Percentiles rank a stretch among this genome's conserved stretches.
phyloP scores from a whole-genome alignment of 495 filamentous ascomycete genomes.

The Hypoxylon subgilvum region DNA sequence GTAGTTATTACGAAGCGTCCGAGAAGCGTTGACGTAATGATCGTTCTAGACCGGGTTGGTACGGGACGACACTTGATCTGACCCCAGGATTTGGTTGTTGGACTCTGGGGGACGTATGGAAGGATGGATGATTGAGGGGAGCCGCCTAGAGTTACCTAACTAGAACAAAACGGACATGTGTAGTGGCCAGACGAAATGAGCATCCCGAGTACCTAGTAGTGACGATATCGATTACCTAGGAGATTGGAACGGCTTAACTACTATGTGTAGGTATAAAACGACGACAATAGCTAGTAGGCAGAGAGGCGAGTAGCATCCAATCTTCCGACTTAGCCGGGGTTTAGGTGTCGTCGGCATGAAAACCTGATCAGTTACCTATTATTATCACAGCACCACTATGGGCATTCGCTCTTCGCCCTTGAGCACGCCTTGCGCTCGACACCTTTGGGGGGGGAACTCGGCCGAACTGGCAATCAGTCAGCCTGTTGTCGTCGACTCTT shows the following conservation, averaged over 20 bases:
- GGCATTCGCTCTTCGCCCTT: neutral
- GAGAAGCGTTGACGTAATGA: conserved; percentile 31
- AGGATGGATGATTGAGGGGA: conserved; percentile 1
- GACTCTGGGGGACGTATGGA: conserved; percentile 7
- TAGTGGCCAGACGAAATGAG: too few relatives aligned
- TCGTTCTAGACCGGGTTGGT: conserved; percentile 27
- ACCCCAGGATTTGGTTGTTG: conserved; percentile 21
- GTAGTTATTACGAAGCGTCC: conserved; percentile 15
- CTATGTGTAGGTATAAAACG: too few relatives aligned
- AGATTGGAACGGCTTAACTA: too few relatives aligned
- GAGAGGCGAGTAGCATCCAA: neutral
- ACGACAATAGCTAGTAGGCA: too few relatives aligned
- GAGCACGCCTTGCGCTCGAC: neutral
- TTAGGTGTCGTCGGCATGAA: neutral
- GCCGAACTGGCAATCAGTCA: conserved; percentile 12
- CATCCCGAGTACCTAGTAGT: too few relatives aligned
- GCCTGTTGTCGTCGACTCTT: conserved; percentile 15
- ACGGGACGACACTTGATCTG: conserved; percentile 9
- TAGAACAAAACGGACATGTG: too few relatives aligned
- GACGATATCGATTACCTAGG: neutral
- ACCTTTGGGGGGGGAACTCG: too few relatives aligned
- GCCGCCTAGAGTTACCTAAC: conserved; percentile 33
- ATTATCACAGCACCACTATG: neutral
- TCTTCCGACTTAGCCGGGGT: neutral
- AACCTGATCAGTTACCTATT: neutral